phyloP scores from a whole-genome alignment of 495 filamentous ascomycete genomes.

The Penicillium paxilli region DNA sequence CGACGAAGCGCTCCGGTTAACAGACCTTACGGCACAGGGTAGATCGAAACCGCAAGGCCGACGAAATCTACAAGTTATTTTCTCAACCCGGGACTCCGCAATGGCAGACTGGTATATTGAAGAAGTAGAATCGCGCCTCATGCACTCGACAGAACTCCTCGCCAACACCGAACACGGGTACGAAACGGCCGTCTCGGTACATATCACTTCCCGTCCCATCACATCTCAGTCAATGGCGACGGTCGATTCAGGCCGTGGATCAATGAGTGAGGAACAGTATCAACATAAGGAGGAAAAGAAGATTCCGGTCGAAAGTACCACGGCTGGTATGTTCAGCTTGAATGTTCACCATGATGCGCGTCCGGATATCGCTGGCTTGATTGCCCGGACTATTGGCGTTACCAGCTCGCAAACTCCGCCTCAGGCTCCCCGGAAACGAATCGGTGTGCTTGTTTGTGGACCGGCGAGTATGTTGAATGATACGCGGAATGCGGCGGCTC shows the following conservation, averaged over 20 bases:
- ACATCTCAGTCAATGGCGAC: conserved; percentile 8
- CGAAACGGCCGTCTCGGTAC: conserved; percentile 33
- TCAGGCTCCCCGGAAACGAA: conserved; percentile 19
- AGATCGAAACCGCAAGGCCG: conserved; percentile 5
- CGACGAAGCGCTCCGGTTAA: conserved; percentile 27
- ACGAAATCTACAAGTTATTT: conserved; percentile 27
- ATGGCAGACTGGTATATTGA: conserved; percentile 29
- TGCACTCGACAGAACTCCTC: conserved; percentile 13
- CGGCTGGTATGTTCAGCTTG: conserved; percentile 19
- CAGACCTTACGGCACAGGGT: background rate
- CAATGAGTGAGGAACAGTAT: background rate
- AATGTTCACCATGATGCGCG: conserved; percentile 26
- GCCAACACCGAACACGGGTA: conserved; percentile 20
- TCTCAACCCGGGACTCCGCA: conserved; percentile 24
- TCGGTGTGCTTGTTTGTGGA: conserved; percentile 52
- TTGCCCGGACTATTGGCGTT: conserved; percentile 29
- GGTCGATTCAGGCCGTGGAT: conserved; percentile 6
- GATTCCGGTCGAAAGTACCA: conserved; percentile 12
- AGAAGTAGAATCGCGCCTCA: conserved; percentile 29
- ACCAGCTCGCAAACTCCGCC: conserved; percentile 9
- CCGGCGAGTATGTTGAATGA: conserved; percentile 51
- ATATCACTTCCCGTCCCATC: conserved; percentile 21
- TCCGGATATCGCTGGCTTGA: conserved; percentile 38
- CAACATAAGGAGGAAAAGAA: no score
- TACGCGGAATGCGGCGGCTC: conserved; percentile 49